Base-by-base conservation (phyloP, 164 flowering plant species). In the Nymphaea thermarum region DNA sequence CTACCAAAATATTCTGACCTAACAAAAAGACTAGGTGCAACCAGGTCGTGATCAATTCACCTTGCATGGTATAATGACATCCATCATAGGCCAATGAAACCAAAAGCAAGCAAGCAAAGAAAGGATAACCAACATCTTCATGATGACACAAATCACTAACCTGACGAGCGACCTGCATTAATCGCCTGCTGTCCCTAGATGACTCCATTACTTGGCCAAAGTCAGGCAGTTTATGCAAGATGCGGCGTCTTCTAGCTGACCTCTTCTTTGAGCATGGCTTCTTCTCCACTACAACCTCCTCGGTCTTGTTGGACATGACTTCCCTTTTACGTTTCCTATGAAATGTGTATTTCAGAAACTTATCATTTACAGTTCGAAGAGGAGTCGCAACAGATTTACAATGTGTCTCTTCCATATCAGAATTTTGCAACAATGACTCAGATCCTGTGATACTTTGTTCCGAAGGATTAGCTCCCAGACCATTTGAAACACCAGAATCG, bases 131-230 rank as follows among this genome's bases (percentile, higher is more conserved):
- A 47, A 12, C 12, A 47, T 47, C 55, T 47, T 2, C 12, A 47
- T 47, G 3, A 47, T 47, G 11, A 7, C 7, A 6, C 25, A 55
- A n/a, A 55, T 68, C 67, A 86, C 93, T 60, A 76, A 93, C 98
- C 98, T 93, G 93, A 64, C 83, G 86, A 73, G 97, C 97, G 80
- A 89, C 92, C 78, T 85, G 93, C 18, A 78, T 87, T 47, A 89
- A 59, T 59, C 86, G 82, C 65, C 86, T 76, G 78, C 77, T 82
- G 67, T 83, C 88, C 67, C 86, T 77, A 67, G 91, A 75, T 65
- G 98, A 83, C 67, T 85, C 90, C 59, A 68, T 60, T 42, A 72
- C 75, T 68, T 70, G 71, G 74, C 72, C 73, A 60, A 82, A 69
- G 45, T 78, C 81, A 63, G 77, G 77, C 6, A 72, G 68, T 59